phyloP scores from a whole-genome alignment of 306 rosid genomes.

The Dryas octopetala region DNA sequence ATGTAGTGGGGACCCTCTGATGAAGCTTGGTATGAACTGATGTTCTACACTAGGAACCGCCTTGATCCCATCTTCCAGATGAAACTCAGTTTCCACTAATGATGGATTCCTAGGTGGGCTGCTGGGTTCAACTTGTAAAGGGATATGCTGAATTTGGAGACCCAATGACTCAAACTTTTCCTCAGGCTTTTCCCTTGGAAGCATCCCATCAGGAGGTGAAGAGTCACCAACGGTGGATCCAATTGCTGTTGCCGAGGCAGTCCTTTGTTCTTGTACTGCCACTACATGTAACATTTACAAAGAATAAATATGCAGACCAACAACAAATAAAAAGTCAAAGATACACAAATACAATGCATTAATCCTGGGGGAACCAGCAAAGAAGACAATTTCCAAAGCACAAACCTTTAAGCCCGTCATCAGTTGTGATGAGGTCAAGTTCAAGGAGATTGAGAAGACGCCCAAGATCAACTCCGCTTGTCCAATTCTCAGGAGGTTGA shows the following conservation, averaged over 20 bases:
- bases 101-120: conserved; percentile 52
- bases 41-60: conserved; percentile 75
- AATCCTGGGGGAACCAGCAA: background rate
- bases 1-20: conserved; percentile 66
- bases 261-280: conserved; percentile 92
- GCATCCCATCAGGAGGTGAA: conserved; percentile 69
- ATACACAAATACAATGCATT: background rate
- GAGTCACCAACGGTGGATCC: conserved; percentile 88
- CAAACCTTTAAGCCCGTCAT: conserved; percentile 90
- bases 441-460: conserved; percentile 95
- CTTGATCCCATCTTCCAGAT: conserved; percentile 67
- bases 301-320: background rate
- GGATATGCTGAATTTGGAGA: conserved; percentile 83
- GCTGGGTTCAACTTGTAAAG: conserved; percentile 57
- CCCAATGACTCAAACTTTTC: conserved; percentile 87
- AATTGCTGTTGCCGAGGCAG: conserved; percentile 76
- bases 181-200: conserved; percentile 62
- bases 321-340: background rate
- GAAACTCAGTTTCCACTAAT: conserved; percentile 61
- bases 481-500: conserved; percentile 99
- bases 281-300: conserved; percentile 39
- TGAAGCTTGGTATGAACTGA: conserved; percentile 88
- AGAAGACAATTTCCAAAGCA: conserved; percentile 15
- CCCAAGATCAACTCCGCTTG: conserved; percentile 98
- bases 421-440: conserved; percentile 86